Percentiles rank a stretch among this genome's conserved stretches.
phyloP scores from a whole-genome alignment of 2,329 filamentous ascomycete species.

The Diaporthe ampelina region DNA sequence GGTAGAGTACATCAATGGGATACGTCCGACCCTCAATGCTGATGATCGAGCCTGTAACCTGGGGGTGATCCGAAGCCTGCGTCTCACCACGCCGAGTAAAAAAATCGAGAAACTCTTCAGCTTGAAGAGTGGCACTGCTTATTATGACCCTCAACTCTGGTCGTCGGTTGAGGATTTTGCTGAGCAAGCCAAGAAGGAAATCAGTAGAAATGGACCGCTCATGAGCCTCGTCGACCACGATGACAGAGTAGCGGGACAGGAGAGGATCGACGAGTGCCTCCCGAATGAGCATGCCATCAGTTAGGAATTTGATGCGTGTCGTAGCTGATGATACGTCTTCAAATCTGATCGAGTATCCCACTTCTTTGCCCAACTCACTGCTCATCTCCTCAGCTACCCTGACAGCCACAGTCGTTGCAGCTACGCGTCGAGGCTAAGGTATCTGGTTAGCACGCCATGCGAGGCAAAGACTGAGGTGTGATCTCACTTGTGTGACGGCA shows the following conservation, averaged over 20 bases:
- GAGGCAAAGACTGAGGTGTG: neutral
- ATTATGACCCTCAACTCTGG: conserved; percentile 89
- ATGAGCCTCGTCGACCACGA: conserved; percentile 98
- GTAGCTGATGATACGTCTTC: conserved; percentile 90
- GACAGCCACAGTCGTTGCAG: conserved; percentile 89
- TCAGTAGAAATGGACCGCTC: conserved; percentile 95
- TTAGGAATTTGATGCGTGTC: conserved; percentile 95
- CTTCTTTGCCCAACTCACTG: conserved; percentile 88
- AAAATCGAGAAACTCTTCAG: conserved; percentile 86
- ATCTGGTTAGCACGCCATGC: conserved; percentile 31
- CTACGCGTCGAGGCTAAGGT: conserved; percentile 84
- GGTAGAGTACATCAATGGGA: conserved; percentile 88
- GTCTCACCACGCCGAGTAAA: conserved; percentile 68
- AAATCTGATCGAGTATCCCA: conserved; percentile 92
- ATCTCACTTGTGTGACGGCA: conserved; percentile 87
- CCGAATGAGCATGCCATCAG: conserved; percentile 89
- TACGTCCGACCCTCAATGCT: conserved; percentile 90
- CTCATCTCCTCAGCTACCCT: conserved; percentile 91
- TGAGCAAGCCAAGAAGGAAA: conserved; percentile 88
- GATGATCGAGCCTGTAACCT: conserved; percentile 72
- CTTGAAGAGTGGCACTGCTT: conserved; percentile 93
- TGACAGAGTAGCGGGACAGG: conserved; percentile 90
- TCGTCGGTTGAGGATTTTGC: conserved; percentile 87
- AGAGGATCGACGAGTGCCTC: conserved; percentile 95
- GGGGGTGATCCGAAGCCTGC: conserved; percentile 48